phyloP scores from a whole-genome alignment of 345 rosid genomes.

The Acer saccharum region DNA sequence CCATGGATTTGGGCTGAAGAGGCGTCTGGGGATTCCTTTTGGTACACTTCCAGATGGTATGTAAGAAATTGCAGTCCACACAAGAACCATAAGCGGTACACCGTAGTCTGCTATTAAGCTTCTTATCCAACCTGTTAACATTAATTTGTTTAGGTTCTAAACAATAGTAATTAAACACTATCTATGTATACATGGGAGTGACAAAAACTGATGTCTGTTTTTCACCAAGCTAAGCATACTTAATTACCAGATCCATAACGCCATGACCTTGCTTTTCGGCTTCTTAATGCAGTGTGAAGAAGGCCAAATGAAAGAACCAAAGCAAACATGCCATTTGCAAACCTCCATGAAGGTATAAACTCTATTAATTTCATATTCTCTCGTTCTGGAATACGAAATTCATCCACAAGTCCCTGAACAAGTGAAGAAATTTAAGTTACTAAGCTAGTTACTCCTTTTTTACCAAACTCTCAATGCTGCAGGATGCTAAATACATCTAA shows the following conservation, averaged over 20 bases:
- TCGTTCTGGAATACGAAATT: constrained; percentile 72
- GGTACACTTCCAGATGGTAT: constrained; percentile 78
- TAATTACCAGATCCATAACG: constrained; percentile 79
- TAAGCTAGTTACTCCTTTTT: neutral
- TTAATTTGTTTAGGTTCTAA: constrained; percentile 2
- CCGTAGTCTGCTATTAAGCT: constrained; percentile 93
- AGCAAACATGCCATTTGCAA: constrained; percentile 97
- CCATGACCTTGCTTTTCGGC: constrained; percentile 94
- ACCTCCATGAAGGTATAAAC: constrained; percentile 79
- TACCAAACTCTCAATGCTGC: too few species aligned
- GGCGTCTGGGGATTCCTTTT: constrained; percentile 88
- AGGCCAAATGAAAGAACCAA: constrained; percentile 90
- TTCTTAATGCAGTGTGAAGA: constrained; percentile 70
- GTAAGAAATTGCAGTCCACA: constrained; percentile 91
- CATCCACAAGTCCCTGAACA: constrained; percentile 81
- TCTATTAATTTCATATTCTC: constrained; percentile 54
- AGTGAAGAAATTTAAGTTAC: too few species aligned
- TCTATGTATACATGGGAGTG: too few species aligned
- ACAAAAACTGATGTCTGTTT: neutral
- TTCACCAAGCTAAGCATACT: constrained; percentile 8
- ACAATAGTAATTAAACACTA: neutral
- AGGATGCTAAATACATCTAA: neutral
- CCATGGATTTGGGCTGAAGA: constrained; percentile 97
- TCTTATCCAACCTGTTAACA: constrained; percentile 75
- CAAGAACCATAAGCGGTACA: constrained; percentile 91